Base-by-base conservation (phyloP, 192 early-diverging fungal species). In the Coemansia aciculifera region DNA sequence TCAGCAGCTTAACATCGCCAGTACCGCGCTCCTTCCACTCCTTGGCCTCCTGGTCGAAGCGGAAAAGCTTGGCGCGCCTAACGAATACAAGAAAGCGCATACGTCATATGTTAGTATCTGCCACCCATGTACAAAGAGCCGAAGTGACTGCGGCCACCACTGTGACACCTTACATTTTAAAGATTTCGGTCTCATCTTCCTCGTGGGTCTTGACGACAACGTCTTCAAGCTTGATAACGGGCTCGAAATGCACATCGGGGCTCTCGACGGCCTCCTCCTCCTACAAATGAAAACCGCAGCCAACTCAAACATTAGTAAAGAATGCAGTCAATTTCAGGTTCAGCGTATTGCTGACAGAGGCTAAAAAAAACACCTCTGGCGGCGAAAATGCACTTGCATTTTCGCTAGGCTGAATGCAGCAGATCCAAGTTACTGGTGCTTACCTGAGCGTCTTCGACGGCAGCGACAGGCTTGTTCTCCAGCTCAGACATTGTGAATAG, bases 11-110 rank as follows among this genome's bases (percentile, higher is more conserved):
- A 38, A 98, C 91, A 73, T 99, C 97, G 64, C 97, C 97, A 27
- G 95, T 98, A 32, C 97, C 96, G 67, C 97, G 94, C 86, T 99
- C 97, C 87, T 99, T 99, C 97, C 97, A 99, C 84, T 99, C 97
- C 59, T 92, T 94, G 69, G 64, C 78, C 36, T 85, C 85, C 69
- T 95, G 91, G 77, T 97, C 94, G 81, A 95, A 99, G 69, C 97
- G 92, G 92, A 95, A 99, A 60, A 99, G 89, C 90, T 98, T 98
- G 66, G 70, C 95, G 88, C 93, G 95, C 76, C 82, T 84, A 83
- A 17, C 8, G 12, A 49, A 31, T 8, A 46, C 38, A 57, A 57
- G 17, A 57, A 15, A 32, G 29, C 5, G 15, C 31, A 57, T 31
- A 15, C 29, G 15, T n/a, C 54, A 31, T 17, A 7, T 3, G 29